Percentiles rank a stretch among this genome's conserved stretches.
These are phyloP conservation scores for Kwoniella dejecticola DNA, from an alignment of 768 basidiomycete genomes.

Conservation along the genomic window DNA sequence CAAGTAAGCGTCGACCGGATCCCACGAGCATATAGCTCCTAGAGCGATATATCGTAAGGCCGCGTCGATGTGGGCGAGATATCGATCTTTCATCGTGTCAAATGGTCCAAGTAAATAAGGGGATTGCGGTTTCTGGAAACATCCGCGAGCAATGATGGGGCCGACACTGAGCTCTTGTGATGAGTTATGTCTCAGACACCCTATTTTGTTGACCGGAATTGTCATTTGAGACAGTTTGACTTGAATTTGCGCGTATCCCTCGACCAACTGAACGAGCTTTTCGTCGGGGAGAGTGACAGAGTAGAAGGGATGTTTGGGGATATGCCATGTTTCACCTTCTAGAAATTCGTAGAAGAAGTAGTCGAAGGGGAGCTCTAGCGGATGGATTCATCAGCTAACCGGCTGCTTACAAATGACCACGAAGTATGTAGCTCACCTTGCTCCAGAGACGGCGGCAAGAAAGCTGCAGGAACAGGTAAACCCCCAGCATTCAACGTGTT, in stretches of 20 bases:
- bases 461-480: slow-evolving; percentile 4
- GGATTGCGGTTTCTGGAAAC: not conserved
- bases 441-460: not conserved
- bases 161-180: not conserved
- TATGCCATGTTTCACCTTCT: not conserved
- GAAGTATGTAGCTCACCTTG: not conserved
- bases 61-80: slow-evolving; percentile 14
- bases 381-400: not conserved
- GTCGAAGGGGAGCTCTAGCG: slow-evolving; percentile 6
- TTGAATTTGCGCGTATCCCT: not conserved
- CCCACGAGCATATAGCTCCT: not conserved
- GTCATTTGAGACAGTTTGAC: not conserved
- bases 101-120: slow-evolving; percentile 26
- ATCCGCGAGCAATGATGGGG: not conserved
- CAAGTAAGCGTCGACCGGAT: not conserved
- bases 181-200: not conserved
- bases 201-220: not conserved
- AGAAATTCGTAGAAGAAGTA: slow-evolving; percentile 20
- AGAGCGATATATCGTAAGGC: not conserved
- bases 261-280: not conserved
- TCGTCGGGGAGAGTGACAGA: not conserved
- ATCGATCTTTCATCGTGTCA: slow-evolving; percentile 10
- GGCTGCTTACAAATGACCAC: not conserved
- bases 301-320: slow-evolving; percentile 1
- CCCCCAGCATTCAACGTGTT: slow-evolving; percentile 2